Base-by-base conservation (phyloP, 2,329 filamentous ascomycete species). In the Byssochlamys sp. region DNA sequence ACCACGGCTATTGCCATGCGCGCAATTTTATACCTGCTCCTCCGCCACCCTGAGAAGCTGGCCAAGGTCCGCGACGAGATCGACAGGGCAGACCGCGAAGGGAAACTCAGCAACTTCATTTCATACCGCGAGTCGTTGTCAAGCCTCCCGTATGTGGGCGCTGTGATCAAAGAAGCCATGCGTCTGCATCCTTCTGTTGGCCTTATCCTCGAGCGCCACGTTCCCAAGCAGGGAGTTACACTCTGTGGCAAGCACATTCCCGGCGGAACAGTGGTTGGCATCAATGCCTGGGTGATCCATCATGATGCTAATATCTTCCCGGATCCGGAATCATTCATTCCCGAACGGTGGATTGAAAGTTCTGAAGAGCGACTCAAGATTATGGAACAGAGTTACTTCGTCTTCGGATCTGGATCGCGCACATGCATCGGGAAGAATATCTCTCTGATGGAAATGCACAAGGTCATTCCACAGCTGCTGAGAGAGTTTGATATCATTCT, bases 1-100 rank as follows among this genome's bases (percentile, higher is more conserved):
- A 63, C 75, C 3, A 77, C 74, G 1, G 74, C 72, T 7, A 75
- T 73, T 39, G 67, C 70, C 0, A 63, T 78, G 4, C 66, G 72
- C 3, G 68, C 75, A 1, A 63, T 75, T 31, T 65, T 78, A 58
- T 74, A 77, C 58, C 65, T 72, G 54, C 67, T 78, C 9, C 57
- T 71, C 53, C 65, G 63, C 14, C 63, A 73, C 24, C 71, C 68
- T 1, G 11, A 58, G 0, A 59, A 60, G 2, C 64, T 78, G 57
- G 33, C 62, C 7, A 71, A 69, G 48, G 63, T 80, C 2, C 64
- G 66, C 1, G 19, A 61, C 0, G 78, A 81, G 58, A 66, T 80
- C 25, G 70, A 75, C 29, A 59, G 54, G 1, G 69, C 70, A 9
- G 59, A 61, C 5, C 57, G 19, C 19, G 56, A 57, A 24, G 67